Evolutionary conservation across 2,329 filamentous ascomycete genomes (phyloP).

Genomic region (Fusarium xylarioides): DNA sequence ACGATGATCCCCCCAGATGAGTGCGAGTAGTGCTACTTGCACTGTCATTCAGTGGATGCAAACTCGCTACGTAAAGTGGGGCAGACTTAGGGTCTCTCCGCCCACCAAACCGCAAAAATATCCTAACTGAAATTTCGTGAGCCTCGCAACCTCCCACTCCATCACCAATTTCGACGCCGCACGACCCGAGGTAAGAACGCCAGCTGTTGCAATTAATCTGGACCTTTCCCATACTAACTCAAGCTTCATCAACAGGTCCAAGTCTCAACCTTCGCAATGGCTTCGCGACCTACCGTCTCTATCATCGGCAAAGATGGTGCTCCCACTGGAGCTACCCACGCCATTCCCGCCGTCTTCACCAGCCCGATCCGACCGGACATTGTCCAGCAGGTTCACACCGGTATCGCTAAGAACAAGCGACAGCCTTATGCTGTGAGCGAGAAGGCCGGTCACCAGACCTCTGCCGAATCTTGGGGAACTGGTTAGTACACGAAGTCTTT

Average conservation of each 20-base stretch:
- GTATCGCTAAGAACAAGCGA: constrained; percentile 99
- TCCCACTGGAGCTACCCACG: constrained; percentile 86
- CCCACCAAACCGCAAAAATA: constrained; percentile 51
- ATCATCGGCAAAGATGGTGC: constrained; percentile 97
- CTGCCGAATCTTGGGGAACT: constrained; percentile 99
- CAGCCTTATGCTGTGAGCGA: constrained; percentile 99
- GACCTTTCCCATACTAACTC: constrained; percentile 33
- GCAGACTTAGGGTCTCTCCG: constrained; percentile 50
- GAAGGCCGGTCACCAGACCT: constrained; percentile 99
- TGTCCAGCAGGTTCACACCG: constrained; percentile 98
- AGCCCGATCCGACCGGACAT: constrained; percentile 98
- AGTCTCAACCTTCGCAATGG: constrained; percentile 71
- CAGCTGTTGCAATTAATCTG: constrained; percentile 13
- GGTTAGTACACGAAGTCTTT: constrained; percentile 67
- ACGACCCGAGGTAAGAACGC: constrained; percentile 51
- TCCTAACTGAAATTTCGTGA: constrained; percentile 50
- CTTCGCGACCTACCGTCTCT: constrained; percentile 96
- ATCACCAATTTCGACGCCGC: constrained; percentile 53
- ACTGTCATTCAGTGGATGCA: constrained; percentile 1
- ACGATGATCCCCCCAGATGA: background rate
- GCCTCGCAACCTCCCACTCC: constrained; percentile 45
- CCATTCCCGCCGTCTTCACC: constrained; percentile 96
- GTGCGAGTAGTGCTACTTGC: background rate
- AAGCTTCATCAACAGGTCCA: constrained; percentile 43
- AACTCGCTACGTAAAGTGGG: constrained; percentile 45